Base-by-base conservation (phyloP, 2,329 filamentous ascomycete species). In the Pseudohalonectria lignicola region DNA sequence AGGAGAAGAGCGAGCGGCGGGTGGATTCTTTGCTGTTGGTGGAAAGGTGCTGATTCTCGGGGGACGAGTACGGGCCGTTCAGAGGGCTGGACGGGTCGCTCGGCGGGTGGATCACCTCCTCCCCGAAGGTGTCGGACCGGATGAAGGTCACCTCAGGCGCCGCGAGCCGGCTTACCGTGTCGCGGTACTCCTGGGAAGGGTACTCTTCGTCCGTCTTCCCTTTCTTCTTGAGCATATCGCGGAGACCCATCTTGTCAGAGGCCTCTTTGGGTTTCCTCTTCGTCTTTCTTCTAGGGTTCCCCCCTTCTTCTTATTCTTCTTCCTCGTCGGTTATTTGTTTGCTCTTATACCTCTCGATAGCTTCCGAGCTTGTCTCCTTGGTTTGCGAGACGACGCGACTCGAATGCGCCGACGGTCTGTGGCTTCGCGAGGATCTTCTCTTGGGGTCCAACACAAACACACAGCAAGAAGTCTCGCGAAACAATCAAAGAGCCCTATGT, bases 61-160 rank as follows among this genome's bases (percentile, higher is more conserved):
- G 33, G 18, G 36, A 31, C 10, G 42, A 36, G 12, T 41, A 41
- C 49, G 54, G 51, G 41, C 55, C 48, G 43, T 56, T 52, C 44
- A 44, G 33, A 46, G 41, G 39, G 47, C 34, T 55, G 50, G 47
- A 46, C 47, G 19, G 39, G 39, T n/a, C 19, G 34, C 45, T 56
- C 6, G 86, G 82, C 10, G 85, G 83, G 40, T 76, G 67, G 55
- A 94, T 85, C 47, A 82, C 65, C 57, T 95, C 86, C 54, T 87
- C 74, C 2, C 80, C 78, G 46, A 78, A 63, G 1, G 88, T 94
- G 53, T 94, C 90, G 46, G 85, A 82, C 44, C 87, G 81, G 52
- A 92, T 71, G 62, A 95, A 86, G 45, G 72, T 86, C 63, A 95
- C 86, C 48, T 84, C 78, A 41, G 82, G 79, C 2, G 67, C 55